These are phyloP conservation scores for Clohesyomyces aquaticus DNA, from an alignment of 495 filamentous ascomycete species.

Conservation along the genomic window DNA sequence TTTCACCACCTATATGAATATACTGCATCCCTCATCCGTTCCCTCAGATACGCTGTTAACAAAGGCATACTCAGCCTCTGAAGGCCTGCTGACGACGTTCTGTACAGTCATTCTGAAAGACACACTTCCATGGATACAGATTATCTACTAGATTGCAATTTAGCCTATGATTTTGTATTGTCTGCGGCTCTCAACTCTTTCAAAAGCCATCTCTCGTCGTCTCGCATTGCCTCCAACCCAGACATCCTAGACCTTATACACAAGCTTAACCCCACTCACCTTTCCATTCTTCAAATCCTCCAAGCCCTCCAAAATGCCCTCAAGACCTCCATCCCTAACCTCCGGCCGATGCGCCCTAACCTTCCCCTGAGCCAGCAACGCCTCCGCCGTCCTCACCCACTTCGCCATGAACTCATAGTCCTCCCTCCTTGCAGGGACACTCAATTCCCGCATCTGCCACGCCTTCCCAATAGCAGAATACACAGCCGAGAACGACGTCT, in stretches of 20 bases:
- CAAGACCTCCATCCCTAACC: constrained; percentile 53
- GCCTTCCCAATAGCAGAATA: constrained; percentile 43
- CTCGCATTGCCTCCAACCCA: no score
- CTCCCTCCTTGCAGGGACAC: constrained; percentile 35
- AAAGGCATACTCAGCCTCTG: no score
- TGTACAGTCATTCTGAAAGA: no score
- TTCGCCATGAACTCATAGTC: constrained; percentile 51
- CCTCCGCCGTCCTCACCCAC: constrained; percentile 47
- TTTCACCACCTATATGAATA: no score
- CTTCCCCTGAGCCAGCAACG: constrained; percentile 54
- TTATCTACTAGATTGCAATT: no score
- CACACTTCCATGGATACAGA: no score
- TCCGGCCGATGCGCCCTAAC: constrained; percentile 55
- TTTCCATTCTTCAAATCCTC: constrained; percentile 53
- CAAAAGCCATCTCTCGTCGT: background rate
- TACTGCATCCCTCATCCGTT: no score
- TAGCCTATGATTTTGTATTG: background rate
- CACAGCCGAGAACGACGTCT: constrained; percentile 35
- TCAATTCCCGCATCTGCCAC: constrained; percentile 29
- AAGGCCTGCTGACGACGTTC: no score
- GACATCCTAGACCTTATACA: constrained; percentile 44
- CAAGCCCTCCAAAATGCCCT: constrained; percentile 59
- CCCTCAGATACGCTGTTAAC: no score
- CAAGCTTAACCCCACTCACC: constrained; percentile 65
- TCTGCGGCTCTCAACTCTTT: background rate